Percentiles rank a stretch among this genome's conserved stretches.
These are phyloP conservation scores for Aspergillus sclerotialis DNA, from an alignment of 2,329 filamentous ascomycete species.

Conservation along the genomic window DNA sequence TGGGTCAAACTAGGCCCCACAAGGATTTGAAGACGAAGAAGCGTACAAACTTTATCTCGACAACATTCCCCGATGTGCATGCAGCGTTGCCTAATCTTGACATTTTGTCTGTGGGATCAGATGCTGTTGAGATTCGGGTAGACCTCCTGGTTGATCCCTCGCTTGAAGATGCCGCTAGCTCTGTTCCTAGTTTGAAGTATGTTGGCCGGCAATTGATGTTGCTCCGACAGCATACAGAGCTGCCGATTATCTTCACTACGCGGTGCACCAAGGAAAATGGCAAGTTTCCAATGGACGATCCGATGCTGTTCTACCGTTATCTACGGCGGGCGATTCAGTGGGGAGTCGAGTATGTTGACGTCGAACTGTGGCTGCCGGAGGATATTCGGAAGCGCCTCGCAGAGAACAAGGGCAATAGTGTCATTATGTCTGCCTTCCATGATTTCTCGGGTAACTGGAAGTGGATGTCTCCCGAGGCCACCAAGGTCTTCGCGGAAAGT, in stretches of 20 bases:
- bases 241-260: slow-evolving; percentile 87
- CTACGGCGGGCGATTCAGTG: slow-evolving; percentile 79
- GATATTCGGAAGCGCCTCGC: slow-evolving; percentile 62
- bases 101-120: slow-evolving; percentile 77
- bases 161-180: slow-evolving; percentile 49
- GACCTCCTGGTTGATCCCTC: slow-evolving; percentile 71
- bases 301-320: slow-evolving; percentile 67
- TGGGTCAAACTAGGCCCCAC: slow-evolving; percentile 74
- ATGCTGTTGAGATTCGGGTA: slow-evolving; percentile 78
- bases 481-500: slow-evolving; percentile 64
- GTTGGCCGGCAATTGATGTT: slow-evolving; percentile 83
- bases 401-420: slow-evolving; percentile 66
- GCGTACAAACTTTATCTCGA: slow-evolving; percentile 78
- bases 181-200: slow-evolving; percentile 71
- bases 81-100: slow-evolving; percentile 77
- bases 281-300: slow-evolving; percentile 75
- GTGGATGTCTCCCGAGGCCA: slow-evolving; percentile 69
- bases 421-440: slow-evolving; percentile 87
- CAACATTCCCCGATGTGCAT: slow-evolving; percentile 79
- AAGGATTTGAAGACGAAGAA: slow-evolving; percentile 63
- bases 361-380: slow-evolving; percentile 80
- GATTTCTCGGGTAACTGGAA: slow-evolving; percentile 80
- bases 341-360: slow-evolving; percentile 85
- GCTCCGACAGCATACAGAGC: slow-evolving; percentile 71
- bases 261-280: slow-evolving; percentile 77